Percentiles rank a stretch among this genome's conserved stretches.
phyloP scores from a whole-genome alignment of 2,329 filamentous ascomycete species.

The Fusarium clavum region DNA sequence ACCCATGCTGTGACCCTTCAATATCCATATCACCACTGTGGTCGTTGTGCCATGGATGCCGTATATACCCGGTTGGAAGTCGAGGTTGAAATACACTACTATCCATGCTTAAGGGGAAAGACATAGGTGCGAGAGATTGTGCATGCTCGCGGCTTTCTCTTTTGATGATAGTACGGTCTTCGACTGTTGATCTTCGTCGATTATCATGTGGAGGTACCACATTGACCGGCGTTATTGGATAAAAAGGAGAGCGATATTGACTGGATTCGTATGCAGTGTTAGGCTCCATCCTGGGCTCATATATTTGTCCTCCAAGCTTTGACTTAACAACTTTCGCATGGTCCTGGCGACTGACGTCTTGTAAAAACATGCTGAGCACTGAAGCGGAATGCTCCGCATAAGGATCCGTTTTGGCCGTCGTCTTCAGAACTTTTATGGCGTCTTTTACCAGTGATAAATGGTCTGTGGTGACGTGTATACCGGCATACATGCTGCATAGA shows the following conservation, averaged over 20 bases:
- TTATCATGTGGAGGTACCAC: not conserved
- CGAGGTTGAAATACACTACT: not conserved
- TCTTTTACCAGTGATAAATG: constrained; percentile 56
- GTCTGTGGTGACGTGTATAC: constrained; percentile 58
- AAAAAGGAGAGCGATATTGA: constrained; percentile 10
- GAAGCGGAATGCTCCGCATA: constrained; percentile 62
- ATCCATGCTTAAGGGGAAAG: not conserved
- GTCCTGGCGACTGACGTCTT: constrained; percentile 15
- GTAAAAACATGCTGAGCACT: constrained; percentile 62
- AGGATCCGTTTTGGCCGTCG: constrained; percentile 60
- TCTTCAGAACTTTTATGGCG: constrained; percentile 61
- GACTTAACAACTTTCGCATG: not conserved
- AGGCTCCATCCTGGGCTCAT: not conserved
- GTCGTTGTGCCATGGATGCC: not conserved
- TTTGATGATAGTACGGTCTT: not conserved
- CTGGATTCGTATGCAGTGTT: not conserved
- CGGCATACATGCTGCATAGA: constrained; percentile 67
- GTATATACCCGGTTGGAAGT: not conserved
- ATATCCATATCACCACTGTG: not conserved
- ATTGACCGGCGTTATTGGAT: not conserved
- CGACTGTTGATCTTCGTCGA: not conserved
- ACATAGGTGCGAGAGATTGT: not conserved
- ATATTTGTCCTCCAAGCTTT: not conserved
- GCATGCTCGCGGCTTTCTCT: not conserved
- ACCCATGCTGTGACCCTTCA: not conserved